Evolutionary conservation across 2,329 filamentous ascomycete genomes (phyloP).

Genomic region (Microsporum canis): DNA sequence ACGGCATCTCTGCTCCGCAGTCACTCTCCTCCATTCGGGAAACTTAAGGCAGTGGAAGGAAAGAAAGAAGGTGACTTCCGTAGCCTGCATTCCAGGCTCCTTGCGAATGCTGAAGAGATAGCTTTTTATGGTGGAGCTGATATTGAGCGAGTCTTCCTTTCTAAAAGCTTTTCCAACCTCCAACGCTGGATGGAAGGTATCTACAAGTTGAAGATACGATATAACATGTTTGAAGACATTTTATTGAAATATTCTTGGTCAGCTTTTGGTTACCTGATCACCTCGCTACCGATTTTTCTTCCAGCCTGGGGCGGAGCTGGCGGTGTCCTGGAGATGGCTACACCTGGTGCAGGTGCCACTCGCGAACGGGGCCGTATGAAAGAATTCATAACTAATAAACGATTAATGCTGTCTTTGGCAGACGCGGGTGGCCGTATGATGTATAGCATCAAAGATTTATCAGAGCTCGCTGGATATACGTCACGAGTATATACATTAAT

Average conservation of each 20-base stretch:
- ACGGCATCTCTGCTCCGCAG: slow-evolving; percentile 82
- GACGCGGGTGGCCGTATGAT: slow-evolving; percentile 97
- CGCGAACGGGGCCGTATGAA: slow-evolving; percentile 84
- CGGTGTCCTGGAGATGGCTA: slow-evolving; percentile 55
- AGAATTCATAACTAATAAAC: slow-evolving; percentile 97
- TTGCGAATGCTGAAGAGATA: slow-evolving; percentile 94
- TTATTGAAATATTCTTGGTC: slow-evolving; percentile 98
- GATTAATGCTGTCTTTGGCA: slow-evolving; percentile 91
- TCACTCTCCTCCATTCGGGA: slow-evolving; percentile 89
- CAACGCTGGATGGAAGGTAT: slow-evolving; percentile 98
- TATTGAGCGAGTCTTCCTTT: slow-evolving; percentile 86
- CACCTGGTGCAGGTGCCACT: slow-evolving; percentile 34
- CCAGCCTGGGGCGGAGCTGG: slow-evolving; percentile 85
- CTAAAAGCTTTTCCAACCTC: slow-evolving; percentile 82
- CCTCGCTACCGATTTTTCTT: slow-evolving; percentile 84
- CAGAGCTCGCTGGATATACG: slow-evolving; percentile 89
- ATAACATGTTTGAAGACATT: slow-evolving; percentile 98
- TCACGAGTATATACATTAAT: slow-evolving; percentile 93
- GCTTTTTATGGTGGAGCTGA: slow-evolving; percentile 94
- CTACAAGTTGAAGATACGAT: slow-evolving; percentile 93
- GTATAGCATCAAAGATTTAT: slow-evolving; percentile 98
- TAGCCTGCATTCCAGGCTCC: slow-evolving; percentile 76
- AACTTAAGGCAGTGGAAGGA: slow-evolving; percentile 90
- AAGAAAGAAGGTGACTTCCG: slow-evolving; percentile 92
- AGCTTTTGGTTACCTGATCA: slow-evolving; percentile 88